Evolutionary conservation across 805 yeast genomes (phyloP), one percentile per base, ranked within the genome.

Genomic region (Scheffersomyces ergatensis): DNA sequence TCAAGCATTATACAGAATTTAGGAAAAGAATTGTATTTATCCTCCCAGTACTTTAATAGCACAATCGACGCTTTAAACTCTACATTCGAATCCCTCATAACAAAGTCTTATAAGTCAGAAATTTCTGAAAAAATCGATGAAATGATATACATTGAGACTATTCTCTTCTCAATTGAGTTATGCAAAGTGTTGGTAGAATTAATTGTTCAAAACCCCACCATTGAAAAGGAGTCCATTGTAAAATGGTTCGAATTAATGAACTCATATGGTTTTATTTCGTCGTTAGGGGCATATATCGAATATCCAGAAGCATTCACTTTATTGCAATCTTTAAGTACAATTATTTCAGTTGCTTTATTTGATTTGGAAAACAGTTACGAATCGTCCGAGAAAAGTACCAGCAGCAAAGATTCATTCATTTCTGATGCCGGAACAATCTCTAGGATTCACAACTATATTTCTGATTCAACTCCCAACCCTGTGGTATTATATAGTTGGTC

Each of bases 401-500:
- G 65, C 21, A 59, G 67, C 27, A 51, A 60, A 1, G 43, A 65
- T 1, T 61, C 76, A 0, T 76, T 58, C 38, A 60, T 74, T 48
- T 58, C 65, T 37, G 76, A 77, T 45, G 55, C 63, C 1, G 33
- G 29, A 15, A 14, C 24, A 3, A 68, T 79, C 43, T 53, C 57
- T 23, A 37, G 54, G n/a, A 62, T 80, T 19, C 72, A 78, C 40
- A 55, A 60, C 0, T 49, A 63, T 3, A 55, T 82, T 14, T 40
- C 62, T 4, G 53, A 60, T 8, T 57, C 65, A 15, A 60, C 57
- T 11, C 43, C 60, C 2, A 76, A 77, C 45, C 63, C 85, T 2
- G 56, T 83, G 9, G 63, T 82, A 0, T 56, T 78, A 33, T 84
- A 83, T 53, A 74, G 79, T 17, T 85, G 92, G 92, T 76, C 86